Conservation (phyloP, 306 rosid genomes). For the Acmispon strigosus region DNA sequence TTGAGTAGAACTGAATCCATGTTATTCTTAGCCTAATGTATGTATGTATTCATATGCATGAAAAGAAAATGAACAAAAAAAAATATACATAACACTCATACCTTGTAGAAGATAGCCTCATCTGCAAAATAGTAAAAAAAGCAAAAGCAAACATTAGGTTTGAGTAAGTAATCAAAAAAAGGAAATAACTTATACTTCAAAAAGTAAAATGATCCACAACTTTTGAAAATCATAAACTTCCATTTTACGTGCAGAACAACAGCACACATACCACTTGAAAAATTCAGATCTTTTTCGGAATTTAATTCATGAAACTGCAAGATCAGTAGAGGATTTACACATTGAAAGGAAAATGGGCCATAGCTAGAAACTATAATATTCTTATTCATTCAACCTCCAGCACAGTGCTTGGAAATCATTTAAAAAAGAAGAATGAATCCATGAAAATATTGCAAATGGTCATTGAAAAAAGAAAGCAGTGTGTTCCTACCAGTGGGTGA, state of each 20-base stretch:
- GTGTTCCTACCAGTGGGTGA: slow-evolving; percentile 47
- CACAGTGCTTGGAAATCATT: slow-evolving; percentile 7
- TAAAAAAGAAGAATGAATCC: slow-evolving; percentile 6
- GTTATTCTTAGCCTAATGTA: neutral
- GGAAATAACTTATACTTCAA: neutral
- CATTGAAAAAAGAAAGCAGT: neutral
- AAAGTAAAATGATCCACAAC: slow-evolving; percentile 2
- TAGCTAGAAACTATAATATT: neutral
- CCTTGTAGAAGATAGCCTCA: slow-evolving; percentile 71
- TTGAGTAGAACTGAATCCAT: neutral
- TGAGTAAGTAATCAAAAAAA: slow-evolving; percentile 1
- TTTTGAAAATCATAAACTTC: neutral
- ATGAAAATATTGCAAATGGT: slow-evolving; percentile 3
- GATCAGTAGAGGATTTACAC: neutral
- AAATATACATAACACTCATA: slow-evolving; percentile 15
- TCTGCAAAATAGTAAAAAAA: slow-evolving; percentile 42
- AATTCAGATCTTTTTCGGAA: neutral
- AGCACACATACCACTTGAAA: slow-evolving; percentile 1
- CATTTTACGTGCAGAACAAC: neutral
- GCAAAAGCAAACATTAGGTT: slow-evolving; percentile 26
- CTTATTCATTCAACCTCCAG: neutral
- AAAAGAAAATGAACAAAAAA: neutral
- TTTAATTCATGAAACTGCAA: slow-evolving; percentile 1
- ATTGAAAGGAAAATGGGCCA: neutral
- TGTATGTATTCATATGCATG: neutral